These are phyloP conservation scores for Tolypocladium album DNA, from an alignment of 2,329 filamentous ascomycete species.

Conservation along the genomic window DNA sequence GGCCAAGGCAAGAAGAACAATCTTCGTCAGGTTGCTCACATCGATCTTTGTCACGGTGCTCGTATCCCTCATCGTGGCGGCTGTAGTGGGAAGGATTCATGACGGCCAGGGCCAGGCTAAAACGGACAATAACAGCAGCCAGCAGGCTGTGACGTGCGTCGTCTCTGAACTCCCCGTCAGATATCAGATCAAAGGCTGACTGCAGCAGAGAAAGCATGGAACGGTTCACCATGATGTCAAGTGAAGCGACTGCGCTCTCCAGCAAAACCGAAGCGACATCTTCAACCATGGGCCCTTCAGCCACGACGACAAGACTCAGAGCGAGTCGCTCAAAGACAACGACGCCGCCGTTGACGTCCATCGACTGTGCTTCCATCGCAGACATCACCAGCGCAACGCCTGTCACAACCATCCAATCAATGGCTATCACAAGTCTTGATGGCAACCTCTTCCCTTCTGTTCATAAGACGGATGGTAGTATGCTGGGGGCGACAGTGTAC, in stretches of 20 bases:
- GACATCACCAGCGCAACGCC: neutral
- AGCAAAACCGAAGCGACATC: neutral
- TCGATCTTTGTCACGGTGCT: slow-evolving; percentile 13
- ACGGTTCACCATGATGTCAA: slow-evolving; percentile 4
- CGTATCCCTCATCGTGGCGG: slow-evolving; percentile 13
- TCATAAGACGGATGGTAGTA: neutral
- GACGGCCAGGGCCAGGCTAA: neutral
- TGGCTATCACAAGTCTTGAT: neutral
- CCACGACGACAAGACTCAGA: neutral
- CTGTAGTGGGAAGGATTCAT: slow-evolving; percentile 11
- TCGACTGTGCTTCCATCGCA: slow-evolving; percentile 1
- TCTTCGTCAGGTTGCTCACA: slow-evolving; percentile 10
- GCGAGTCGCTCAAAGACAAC: neutral
- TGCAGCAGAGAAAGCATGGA: slow-evolving; percentile 1
- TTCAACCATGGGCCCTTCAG: neutral
- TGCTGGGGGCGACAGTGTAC: slow-evolving; percentile 5
- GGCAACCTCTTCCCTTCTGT: neutral
- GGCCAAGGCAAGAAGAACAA: slow-evolving; percentile 6
- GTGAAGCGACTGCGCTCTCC: neutral
- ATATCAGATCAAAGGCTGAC: neutral
- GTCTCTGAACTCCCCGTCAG: no score
- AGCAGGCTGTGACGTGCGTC: neutral
- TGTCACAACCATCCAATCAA: neutral
- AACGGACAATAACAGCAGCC: neutral
- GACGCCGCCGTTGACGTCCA: neutral